phyloP scores from a whole-genome alignment of 768 basidiomycete genomes.

The Tricholoma flavovirens region DNA sequence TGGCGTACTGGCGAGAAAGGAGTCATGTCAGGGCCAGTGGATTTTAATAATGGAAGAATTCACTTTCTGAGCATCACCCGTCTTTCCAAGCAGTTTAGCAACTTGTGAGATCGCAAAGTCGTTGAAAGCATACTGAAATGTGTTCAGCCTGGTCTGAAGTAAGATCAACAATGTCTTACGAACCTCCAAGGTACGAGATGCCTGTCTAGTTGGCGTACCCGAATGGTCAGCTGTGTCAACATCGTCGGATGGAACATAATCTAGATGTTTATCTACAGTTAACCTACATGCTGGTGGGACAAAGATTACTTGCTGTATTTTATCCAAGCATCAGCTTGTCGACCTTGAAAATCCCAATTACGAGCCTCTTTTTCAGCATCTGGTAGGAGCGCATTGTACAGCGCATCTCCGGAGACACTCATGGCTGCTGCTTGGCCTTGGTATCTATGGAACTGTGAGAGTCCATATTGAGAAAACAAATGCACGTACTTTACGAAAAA shows the following conservation, averaged over 20 bases:
- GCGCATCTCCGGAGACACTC: conserved; percentile 40
- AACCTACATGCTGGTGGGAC: background rate
- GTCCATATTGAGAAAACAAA: background rate
- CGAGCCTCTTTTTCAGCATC: conserved; percentile 54
- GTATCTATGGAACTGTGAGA: conserved; percentile 31
- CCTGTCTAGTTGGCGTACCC: conserved; percentile 57
- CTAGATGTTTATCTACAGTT: conserved; percentile 14
- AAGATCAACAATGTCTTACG: background rate
- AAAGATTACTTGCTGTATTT: conserved; percentile 7
- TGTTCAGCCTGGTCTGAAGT: background rate
- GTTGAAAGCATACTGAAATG: conserved; percentile 47
- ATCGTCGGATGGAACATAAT: conserved; percentile 36
- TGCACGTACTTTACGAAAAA: conserved; percentile 54
- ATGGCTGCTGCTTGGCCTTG: conserved; percentile 41
- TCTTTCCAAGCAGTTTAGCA: conserved; percentile 46
- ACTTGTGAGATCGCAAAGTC: conserved; percentile 65
- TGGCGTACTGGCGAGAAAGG: conserved; percentile 35
- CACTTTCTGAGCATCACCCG: conserved; percentile 47
- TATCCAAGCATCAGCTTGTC: conserved; percentile 55
- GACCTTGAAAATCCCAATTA: conserved; percentile 60
- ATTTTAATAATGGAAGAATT: background rate
- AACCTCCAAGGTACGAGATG: conserved; percentile 57
- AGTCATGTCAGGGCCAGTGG: background rate
- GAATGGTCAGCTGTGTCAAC: conserved; percentile 28
- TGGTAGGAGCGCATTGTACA: conserved; percentile 53